Conservation (phyloP, 768 basidiomycete genomes). For the Mrakia frigida region DNA sequence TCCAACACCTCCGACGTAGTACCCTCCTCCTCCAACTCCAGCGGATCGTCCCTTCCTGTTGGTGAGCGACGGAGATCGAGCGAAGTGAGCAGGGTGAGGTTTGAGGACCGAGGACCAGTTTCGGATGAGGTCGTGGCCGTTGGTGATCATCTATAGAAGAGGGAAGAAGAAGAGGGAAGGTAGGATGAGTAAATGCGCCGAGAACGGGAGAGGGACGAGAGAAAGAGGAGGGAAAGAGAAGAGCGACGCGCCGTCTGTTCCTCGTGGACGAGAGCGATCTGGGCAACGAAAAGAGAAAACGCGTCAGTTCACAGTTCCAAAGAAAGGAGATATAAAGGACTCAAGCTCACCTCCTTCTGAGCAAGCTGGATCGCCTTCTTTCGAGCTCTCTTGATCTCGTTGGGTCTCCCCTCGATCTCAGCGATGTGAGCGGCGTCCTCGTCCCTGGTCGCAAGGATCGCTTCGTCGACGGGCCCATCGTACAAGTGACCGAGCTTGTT, state of each 20-base stretch:
- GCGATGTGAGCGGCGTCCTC: not conserved
- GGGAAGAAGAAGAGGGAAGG: not conserved
- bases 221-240: not conserved
- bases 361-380: constrained; percentile 15
- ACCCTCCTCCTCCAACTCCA: not conserved
- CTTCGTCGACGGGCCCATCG: not conserved
- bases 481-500: constrained; percentile 5
- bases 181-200: not conserved
- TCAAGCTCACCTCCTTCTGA: not conserved
- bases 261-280: constrained; percentile 3
- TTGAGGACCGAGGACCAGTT: not conserved
- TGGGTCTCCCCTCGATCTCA: not conserved
- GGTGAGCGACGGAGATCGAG: not conserved
- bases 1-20: not conserved
- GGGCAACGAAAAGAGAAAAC: too few relatives aligned
- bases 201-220: not conserved
- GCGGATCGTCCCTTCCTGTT: not conserved
- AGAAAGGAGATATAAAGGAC: too few relatives aligned
- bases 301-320: too few relatives aligned
- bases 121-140: constrained; percentile 13
- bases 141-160: not conserved
- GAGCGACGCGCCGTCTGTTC: not conserved
- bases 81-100: not conserved
- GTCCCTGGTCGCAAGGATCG: not conserved
- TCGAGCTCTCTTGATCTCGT: constrained; percentile 4